A percentile compares a stretch with the other conserved stretches of the same genome.
These are phyloP conservation scores for Helotiales sp. DNA, from an alignment of 2,329 filamentous ascomycete genomes.

Conservation along the genomic window DNA sequence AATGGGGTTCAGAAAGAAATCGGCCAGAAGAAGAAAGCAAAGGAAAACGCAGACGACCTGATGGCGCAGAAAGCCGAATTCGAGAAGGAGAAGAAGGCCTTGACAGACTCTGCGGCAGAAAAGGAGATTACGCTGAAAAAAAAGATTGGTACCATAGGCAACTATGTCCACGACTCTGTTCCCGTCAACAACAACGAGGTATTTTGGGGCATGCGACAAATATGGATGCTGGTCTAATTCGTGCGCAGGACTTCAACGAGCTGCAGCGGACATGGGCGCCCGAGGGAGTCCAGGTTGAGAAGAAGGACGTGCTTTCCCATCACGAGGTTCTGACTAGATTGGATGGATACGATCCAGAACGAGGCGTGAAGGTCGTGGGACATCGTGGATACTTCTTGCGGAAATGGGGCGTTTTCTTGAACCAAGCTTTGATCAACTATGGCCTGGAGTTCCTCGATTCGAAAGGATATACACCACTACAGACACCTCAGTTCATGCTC, in stretches of 20 bases:
- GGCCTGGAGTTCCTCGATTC: slow-evolving; percentile 83
- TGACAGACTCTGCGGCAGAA: slow-evolving; percentile 71
- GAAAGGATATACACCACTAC: slow-evolving; percentile 79
- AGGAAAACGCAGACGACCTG: slow-evolving; percentile 82
- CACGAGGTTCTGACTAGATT: slow-evolving; percentile 89
- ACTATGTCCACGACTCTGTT: slow-evolving; percentile 87
- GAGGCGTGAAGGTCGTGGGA: slow-evolving; percentile 90
- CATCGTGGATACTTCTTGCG: slow-evolving; percentile 93
- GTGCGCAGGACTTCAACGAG: slow-evolving; percentile 70
- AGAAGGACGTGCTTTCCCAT: slow-evolving; percentile 80
- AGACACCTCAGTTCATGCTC: slow-evolving; percentile 92
- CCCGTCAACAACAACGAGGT: slow-evolving; percentile 81
- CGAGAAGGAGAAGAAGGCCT: slow-evolving; percentile 78
- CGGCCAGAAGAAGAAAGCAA: slow-evolving; percentile 88
- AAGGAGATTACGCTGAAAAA: slow-evolving; percentile 74
- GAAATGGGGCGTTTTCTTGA: slow-evolving; percentile 86
- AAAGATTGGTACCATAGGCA: slow-evolving; percentile 84
- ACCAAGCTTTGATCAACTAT: slow-evolving; percentile 93
- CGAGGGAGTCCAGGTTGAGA: slow-evolving; percentile 70
- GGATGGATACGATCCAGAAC: slow-evolving; percentile 89
- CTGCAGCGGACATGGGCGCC: slow-evolving; percentile 79
- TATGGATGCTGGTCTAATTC: slow-evolving; percentile 3
- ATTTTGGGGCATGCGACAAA: slow-evolving; percentile 13
- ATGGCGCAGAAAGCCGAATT: slow-evolving; percentile 75
- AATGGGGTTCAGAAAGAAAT: slow-evolving; percentile 91